phyloP scores from a whole-genome alignment of 257 asterid genomes.

The Solanum chmielewskii region DNA sequence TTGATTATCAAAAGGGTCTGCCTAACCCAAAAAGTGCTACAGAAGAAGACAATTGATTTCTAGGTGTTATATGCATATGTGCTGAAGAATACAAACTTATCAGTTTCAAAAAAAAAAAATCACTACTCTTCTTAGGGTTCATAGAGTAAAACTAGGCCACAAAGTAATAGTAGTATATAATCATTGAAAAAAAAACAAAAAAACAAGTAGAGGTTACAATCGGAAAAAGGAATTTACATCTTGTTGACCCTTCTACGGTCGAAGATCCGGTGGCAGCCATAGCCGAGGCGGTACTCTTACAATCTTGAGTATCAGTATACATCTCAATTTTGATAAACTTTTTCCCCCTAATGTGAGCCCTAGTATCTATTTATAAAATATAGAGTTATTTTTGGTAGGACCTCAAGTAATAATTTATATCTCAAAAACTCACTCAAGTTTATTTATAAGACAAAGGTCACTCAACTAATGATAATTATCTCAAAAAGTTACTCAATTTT shows the following conservation, averaged over 20 bases:
- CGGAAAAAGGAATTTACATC: neutral
- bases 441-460: neutral
- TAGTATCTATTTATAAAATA: neutral
- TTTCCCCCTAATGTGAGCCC: neutral
- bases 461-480: neutral
- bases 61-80: too few species aligned
- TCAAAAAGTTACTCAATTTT: neutral
- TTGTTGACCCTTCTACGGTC: neutral
- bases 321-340: neutral
- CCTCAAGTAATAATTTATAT: neutral
- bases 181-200: neutral
- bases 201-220: neutral
- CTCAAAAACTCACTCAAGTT: neutral
- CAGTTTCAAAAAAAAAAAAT: neutral
- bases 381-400: neutral
- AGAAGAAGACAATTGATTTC: too few species aligned
- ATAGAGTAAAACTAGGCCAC: neutral
- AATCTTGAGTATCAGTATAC: neutral
- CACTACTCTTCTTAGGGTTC: neutral
- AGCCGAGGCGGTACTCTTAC: neutral
- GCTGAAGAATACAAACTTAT: too few species aligned
- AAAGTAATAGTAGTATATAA: neutral
- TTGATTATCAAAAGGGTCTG: too few species aligned
- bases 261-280: neutral
- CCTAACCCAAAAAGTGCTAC: too few species aligned